A percentile compares a stretch with the other conserved stretches of the same genome.
Evolutionary conservation across 306 rosid species (phyloP).

Genomic region (Potentilla sterilis): DNA sequence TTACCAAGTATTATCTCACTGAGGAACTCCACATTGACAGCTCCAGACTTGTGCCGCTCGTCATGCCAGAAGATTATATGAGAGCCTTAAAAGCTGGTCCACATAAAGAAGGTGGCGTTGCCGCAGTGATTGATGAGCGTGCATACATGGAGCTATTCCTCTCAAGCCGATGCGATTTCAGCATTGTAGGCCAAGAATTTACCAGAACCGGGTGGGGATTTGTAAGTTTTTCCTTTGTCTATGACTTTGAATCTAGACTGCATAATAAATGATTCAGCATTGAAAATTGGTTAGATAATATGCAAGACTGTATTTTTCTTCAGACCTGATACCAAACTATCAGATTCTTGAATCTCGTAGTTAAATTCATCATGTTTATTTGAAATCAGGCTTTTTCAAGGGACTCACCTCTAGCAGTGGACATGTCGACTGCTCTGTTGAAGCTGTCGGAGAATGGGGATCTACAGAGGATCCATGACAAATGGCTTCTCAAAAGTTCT

Average conservation of each 20-base stretch:
- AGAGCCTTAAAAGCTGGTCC: conserved; percentile 74
- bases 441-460: conserved; percentile 77
- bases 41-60: conserved; percentile 74
- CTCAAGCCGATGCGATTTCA: conserved; percentile 67
- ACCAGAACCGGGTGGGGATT: conserved; percentile 97
- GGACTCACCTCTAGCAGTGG: conserved; percentile 86
- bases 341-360: background rate
- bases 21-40: conserved; percentile 52
- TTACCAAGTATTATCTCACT: conserved; percentile 49
- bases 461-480: conserved; percentile 90
- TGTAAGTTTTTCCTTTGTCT: conserved; percentile 54
- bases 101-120: conserved; percentile 56
- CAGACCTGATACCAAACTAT: background rate
- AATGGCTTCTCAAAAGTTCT: conserved; percentile 74
- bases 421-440: conserved; percentile 82
- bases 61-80: conserved; percentile 51
- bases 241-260: background rate
- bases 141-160: conserved; percentile 85
- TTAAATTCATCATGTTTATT: conserved; percentile 4
- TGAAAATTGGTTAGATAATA: background rate
- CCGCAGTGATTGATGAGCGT: conserved; percentile 78
- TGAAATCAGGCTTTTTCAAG: conserved; percentile 72
- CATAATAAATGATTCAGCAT: background rate
- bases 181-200: conserved; percentile 83
- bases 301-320: background rate